Percentiles rank a stretch among this genome's conserved stretches.
These are phyloP conservation scores for Craterostigma plantagineum DNA, from an alignment of 257 asterid genomes.

Conservation along the genomic window DNA sequence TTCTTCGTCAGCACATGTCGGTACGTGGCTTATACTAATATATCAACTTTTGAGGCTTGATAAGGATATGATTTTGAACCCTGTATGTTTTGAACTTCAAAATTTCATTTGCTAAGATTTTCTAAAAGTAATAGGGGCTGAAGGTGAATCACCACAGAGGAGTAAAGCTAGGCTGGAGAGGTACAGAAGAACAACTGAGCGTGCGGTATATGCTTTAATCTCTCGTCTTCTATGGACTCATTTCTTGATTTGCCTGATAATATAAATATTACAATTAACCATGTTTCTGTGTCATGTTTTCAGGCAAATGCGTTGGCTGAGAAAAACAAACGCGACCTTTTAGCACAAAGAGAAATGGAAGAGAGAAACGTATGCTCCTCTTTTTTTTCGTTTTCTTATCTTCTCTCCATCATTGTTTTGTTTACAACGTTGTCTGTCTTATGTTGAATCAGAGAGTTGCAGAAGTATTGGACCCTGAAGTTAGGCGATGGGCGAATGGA, in stretches of 20 bases:
- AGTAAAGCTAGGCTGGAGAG: constrained; percentile 88
- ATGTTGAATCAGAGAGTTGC: constrained; percentile 91
- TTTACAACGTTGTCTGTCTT: too few species aligned
- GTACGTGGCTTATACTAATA: constrained; percentile 18
- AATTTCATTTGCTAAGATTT: too few species aligned
- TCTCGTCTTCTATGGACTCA: constrained; percentile 2
- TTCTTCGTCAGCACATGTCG: constrained; percentile 35
- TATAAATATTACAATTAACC: constrained; percentile 5
- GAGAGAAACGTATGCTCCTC: constrained; percentile 58
- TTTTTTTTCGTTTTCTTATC: constrained; percentile 4
- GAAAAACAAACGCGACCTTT: constrained; percentile 87
- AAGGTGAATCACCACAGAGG: constrained; percentile 81
- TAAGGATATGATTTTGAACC: constrained; percentile 4
- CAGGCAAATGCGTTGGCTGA: constrained; percentile 94
- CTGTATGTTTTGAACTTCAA: too few species aligned
- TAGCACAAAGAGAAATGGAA: constrained; percentile 73
- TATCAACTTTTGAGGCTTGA: not conserved
- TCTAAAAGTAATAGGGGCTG: constrained; percentile 38
- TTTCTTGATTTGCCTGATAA: constrained; percentile 5
- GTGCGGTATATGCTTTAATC: constrained; percentile 53
- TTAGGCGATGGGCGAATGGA: constrained; percentile 87
- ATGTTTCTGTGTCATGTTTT: constrained; percentile 13
- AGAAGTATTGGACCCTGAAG: constrained; percentile 71
- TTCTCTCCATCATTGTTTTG: not conserved
- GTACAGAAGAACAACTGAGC: constrained; percentile 81